Evolutionary conservation across 2,329 filamentous ascomycete species (phyloP).

Genomic region (Cladophialophora immunda): DNA sequence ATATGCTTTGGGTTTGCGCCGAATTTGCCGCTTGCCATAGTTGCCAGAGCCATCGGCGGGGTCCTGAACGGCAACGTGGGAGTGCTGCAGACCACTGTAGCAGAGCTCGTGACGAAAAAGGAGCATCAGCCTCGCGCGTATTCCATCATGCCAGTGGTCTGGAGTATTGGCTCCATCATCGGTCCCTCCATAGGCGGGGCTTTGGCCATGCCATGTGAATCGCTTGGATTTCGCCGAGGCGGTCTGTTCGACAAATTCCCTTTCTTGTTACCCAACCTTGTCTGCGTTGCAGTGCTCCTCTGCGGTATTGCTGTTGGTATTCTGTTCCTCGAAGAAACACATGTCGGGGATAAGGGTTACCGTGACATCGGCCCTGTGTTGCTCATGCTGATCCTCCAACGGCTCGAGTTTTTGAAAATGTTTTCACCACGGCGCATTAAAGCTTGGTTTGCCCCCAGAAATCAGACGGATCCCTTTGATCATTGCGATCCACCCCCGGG

Average conservation of each 20-base stretch:
- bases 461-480: conserved; percentile 47
- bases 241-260: conserved; percentile 87
- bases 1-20: conserved; percentile 89
- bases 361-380: conserved; percentile 79
- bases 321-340: conserved; percentile 93
- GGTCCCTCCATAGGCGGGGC: conserved; percentile 91
- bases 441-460: not conserved
- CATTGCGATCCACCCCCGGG: conserved; percentile 70
- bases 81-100: conserved; percentile 92
- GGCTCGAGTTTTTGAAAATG: not conserved
- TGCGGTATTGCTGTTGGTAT: conserved; percentile 80
- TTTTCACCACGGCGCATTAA: not conserved
- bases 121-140: conserved; percentile 94
- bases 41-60: conserved; percentile 88
- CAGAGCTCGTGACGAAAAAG: conserved; percentile 90
- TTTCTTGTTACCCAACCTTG: conserved; percentile 90
- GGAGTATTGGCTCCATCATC: conserved; percentile 95
- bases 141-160: conserved; percentile 97
- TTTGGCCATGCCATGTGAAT: conserved; percentile 81
- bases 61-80: conserved; percentile 96
- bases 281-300: conserved; percentile 80
- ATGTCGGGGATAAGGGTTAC: conserved; percentile 78
- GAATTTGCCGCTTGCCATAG: conserved; percentile 80
- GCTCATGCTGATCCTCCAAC: conserved; percentile 72
- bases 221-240: conserved; percentile 73